Base-by-base conservation (phyloP, 768 basidiomycete species). In the Cystobasidium ongulense region DNA sequence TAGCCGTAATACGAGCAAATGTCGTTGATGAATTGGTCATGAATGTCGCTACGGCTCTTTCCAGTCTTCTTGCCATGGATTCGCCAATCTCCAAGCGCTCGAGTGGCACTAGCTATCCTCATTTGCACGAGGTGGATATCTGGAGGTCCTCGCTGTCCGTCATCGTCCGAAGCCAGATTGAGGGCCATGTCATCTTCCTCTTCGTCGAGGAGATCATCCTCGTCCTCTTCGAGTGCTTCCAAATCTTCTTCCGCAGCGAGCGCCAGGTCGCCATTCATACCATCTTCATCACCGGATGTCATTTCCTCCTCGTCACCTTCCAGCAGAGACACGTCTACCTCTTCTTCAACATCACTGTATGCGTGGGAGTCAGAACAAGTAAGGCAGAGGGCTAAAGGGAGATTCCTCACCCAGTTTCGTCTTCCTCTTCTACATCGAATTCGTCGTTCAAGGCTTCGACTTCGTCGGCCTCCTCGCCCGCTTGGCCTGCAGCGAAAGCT, bases 1-100 rank as follows among this genome's bases (percentile, higher is more conserved):
- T 99, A 99, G 33, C 96, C 96, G 80, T 97, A 98, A 83, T 99
- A 98, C 79, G 86, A 92, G 29, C 88, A 88, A 76, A 98, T 92
- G 78, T 99, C 96, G 31, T 87, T 84, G 13, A 93, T 83, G 61
- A 99, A 83, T 80, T 97, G 95, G 50, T 89, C 87, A 35, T 89
- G 85, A 76, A 97, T 94, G 79, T 99, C 95, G 38, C 91, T 87
- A 36, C 96, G 86, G 74, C 91, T 86, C 76, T 95, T 96, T 79
- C 41, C 54, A 17, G 25, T 35, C 27, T 64, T 21, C 25, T 35
- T 63, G 52, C 86, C 88, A 21, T 87, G 82, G 66, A 84, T 86
- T 78, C 85, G 88, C 82, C 91, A 93, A 77, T 87, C 89, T 31
- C 84, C 83, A 38, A 95, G 82, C 36, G 90, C 84, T 53, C 87